phyloP scores from a whole-genome alignment of 257 asterid genomes.

The Linaria vulgaris region DNA sequence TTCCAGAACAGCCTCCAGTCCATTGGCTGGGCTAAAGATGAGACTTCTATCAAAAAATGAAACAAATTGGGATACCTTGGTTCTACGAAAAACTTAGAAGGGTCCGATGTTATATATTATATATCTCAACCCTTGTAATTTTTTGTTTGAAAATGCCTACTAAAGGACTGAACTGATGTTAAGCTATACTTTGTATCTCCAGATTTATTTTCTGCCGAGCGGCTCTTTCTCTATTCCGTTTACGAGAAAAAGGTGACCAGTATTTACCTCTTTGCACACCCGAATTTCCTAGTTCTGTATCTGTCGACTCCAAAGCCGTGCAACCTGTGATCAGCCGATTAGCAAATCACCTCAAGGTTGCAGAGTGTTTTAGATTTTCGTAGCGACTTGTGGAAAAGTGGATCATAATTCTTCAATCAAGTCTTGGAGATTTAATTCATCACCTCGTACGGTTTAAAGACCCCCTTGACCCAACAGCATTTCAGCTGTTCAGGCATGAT shows the following conservation, averaged over 20 bases:
- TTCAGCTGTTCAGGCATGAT: constrained; percentile 8
- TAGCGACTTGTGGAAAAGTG: constrained; percentile 21
- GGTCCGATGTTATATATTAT: neutral
- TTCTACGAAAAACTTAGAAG: neutral
- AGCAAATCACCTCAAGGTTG: too few species aligned
- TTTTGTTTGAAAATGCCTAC: neutral
- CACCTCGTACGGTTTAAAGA: constrained; percentile 1
- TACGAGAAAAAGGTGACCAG: constrained; percentile 45
- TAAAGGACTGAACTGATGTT: constrained; percentile 9
- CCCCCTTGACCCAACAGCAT: constrained; percentile 5
- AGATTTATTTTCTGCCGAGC: constrained; percentile 95
- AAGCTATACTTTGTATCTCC: constrained; percentile 28
- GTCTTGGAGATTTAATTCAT: constrained; percentile 15
- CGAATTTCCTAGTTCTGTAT: constrained; percentile 65
- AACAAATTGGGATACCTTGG: neutral
- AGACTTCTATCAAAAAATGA: neutral
- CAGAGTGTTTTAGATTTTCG: constrained; percentile 52
- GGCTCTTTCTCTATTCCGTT: constrained; percentile 60
- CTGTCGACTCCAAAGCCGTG: constrained; percentile 62
- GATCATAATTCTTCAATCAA: constrained; percentile 23
- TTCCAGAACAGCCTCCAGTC: neutral
- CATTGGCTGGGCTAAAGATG: constrained; percentile 1
- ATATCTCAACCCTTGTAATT: neutral
- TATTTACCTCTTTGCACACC: constrained; percentile 79
- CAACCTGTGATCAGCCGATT: too few species aligned